A percentile compares a stretch with the other conserved stretches of the same genome.
These are phyloP conservation scores for Oryza nivara DNA, from an alignment of 176 grass and related monocot genomes.

Conservation along the genomic window DNA sequence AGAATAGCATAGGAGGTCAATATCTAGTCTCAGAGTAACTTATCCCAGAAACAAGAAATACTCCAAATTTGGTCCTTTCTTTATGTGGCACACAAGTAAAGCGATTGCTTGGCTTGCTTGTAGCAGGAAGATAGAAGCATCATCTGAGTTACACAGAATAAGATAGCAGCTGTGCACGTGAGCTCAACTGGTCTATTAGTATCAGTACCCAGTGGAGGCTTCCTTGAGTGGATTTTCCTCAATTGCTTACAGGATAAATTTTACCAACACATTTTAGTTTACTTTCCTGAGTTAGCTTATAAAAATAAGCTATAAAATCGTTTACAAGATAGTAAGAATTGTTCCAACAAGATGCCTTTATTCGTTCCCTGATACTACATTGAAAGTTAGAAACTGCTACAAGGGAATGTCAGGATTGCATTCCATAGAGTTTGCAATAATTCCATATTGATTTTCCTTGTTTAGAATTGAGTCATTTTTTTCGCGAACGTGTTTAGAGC, in stretches of 20 bases:
- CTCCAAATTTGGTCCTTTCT: slow-evolving; percentile 29
- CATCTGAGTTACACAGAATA: not conserved
- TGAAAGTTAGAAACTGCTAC: not conserved
- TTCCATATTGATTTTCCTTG: not conserved
- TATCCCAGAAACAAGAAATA: not conserved
- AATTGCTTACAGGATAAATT: slow-evolving; percentile 17
- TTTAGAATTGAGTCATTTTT: not conserved
- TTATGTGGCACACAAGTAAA: not conserved
- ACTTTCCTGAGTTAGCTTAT: not conserved
- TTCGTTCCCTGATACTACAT: not conserved
- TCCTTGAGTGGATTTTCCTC: not conserved
- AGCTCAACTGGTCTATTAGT: slow-evolving; percentile 17
- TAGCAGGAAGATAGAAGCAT: not conserved
- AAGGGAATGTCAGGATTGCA: not conserved
- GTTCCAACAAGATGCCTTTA: not conserved
- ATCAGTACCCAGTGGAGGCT: not conserved
- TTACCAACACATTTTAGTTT: not conserved
- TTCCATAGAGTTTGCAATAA: not conserved
- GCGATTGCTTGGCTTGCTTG: not conserved
- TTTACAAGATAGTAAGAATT: not conserved
- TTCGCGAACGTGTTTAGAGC: not conserved
- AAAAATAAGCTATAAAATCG: not conserved
- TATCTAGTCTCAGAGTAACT: slow-evolving; percentile 28
- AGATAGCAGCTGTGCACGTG: not conserved
- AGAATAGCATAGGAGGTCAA: slow-evolving; percentile 3